A percentile compares a stretch with the other conserved stretches of the same genome.
These are phyloP conservation scores for Debaryomyces sp. DNA, from an alignment of 1,139 yeast species.

Conservation along the genomic window DNA sequence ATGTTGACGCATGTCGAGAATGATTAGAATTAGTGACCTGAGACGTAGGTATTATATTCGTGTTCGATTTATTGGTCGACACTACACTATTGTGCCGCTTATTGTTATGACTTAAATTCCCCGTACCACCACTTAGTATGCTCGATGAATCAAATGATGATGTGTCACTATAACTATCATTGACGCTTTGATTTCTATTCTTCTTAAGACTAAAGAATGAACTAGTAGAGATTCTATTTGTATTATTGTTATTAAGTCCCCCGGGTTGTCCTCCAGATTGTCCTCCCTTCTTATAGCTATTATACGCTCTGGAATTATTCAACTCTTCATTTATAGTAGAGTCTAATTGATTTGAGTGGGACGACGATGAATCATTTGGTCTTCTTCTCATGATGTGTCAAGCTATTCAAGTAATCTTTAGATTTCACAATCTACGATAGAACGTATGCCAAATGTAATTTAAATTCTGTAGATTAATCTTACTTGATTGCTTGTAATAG, in stretches of 20 bases:
- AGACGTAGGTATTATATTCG: constrained; percentile 32
- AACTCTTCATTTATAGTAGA: constrained; percentile 36
- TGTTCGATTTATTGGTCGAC: constrained; percentile 52
- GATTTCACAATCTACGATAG: constrained; percentile 1
- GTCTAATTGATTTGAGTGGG: constrained; percentile 16
- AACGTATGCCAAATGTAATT: neutral
- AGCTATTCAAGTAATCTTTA: neutral
- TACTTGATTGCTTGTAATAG: neutral
- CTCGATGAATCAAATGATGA: constrained; percentile 41
- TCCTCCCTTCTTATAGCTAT: constrained; percentile 8
- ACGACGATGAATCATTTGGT: constrained; percentile 20
- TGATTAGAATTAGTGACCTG: constrained; percentile 37
- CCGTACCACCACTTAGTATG: constrained; percentile 29
- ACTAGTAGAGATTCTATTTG: constrained; percentile 35
- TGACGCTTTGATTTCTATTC: constrained; percentile 16
- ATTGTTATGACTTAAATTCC: neutral
- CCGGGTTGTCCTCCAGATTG: constrained; percentile 6
- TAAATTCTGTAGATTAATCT: neutral
- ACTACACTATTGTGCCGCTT: constrained; percentile 42
- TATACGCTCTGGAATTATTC: constrained; percentile 37
- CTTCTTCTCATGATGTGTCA: constrained; percentile 26
- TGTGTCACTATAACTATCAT: constrained; percentile 34
- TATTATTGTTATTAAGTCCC: constrained; percentile 10
- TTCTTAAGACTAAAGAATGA: constrained; percentile 44
- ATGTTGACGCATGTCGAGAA: constrained; percentile 44